A percentile compares a stretch with the other conserved stretches of the same genome.
Conservation (phyloP, 306 rosid species). For the Corylus americana region DNA sequence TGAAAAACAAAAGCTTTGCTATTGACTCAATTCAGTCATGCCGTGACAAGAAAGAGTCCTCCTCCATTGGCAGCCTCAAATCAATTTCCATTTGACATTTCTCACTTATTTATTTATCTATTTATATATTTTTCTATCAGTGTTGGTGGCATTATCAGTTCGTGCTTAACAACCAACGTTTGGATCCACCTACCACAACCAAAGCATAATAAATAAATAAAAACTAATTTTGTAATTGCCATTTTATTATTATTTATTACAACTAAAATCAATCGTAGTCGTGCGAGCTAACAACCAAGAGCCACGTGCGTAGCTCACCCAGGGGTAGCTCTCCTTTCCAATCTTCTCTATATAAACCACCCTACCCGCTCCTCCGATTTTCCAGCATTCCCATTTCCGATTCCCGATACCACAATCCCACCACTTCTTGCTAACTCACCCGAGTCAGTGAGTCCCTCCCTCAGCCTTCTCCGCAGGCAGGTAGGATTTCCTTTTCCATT, state of each 20-base stretch:
- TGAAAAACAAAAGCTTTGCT: no score
- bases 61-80: no score
- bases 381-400: constrained; percentile 6
- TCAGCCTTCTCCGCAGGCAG: neutral
- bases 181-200: constrained; percentile 4
- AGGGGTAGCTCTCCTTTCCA: constrained; percentile 27
- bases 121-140: no score
- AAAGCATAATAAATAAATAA: neutral
- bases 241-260: no score
- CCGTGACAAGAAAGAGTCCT: no score
- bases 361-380: neutral
- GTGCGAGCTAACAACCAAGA: constrained; percentile 51
- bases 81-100: no score
- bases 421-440: neutral
- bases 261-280: neutral
- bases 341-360: constrained; percentile 34
- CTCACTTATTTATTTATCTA: no score
- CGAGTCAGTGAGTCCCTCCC: neutral
- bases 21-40: no score
- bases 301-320: constrained; percentile 58
- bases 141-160: no score
- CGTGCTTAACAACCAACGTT: neutral
- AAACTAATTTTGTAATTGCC: no score
- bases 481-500: constrained; percentile 3
- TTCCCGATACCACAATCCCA: neutral